These are phyloP conservation scores for Nothophaeocryptopus gaeumannii DNA, from an alignment of 2,329 filamentous ascomycete genomes.

Conservation along the genomic window DNA sequence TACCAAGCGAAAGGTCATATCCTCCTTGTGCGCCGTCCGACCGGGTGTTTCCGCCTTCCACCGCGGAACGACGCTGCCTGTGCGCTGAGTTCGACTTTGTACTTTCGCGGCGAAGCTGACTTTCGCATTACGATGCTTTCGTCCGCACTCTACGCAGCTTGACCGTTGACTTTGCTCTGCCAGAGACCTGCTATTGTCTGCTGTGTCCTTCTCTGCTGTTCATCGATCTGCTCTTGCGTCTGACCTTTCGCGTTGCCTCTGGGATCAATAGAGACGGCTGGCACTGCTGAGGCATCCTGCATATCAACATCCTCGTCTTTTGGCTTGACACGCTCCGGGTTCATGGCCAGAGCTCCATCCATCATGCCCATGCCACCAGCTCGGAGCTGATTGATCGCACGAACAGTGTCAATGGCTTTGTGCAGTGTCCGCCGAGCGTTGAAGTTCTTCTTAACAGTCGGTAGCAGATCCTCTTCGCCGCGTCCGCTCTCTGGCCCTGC, in stretches of 20 bases:
- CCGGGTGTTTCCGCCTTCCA: too few species aligned
- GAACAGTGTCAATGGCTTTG: conserved; percentile 65
- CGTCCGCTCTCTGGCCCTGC: conserved; percentile 53
- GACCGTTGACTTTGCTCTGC: conserved; percentile 32
- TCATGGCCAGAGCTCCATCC: conserved; percentile 58
- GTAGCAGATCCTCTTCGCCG: conserved; percentile 55
- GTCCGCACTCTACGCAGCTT: conserved; percentile 8
- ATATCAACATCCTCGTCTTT: conserved; percentile 33
- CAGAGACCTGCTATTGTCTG: conserved; percentile 59
- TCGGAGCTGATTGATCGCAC: conserved; percentile 65
- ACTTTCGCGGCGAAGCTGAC: too few species aligned
- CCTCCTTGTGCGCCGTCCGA: too few species aligned
- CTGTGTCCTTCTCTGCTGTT: conserved; percentile 59
- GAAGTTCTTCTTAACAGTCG: conserved; percentile 69
- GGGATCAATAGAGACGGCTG: conserved; percentile 51
- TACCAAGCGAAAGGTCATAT: too few species aligned
- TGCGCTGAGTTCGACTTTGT: too few species aligned
- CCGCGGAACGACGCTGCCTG: too few species aligned
- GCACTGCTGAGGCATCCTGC: conserved; percentile 40
- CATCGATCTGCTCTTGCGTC: conserved; percentile 60
- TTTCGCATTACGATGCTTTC: background rate
- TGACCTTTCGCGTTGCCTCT: conserved; percentile 59
- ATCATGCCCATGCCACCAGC: conserved; percentile 59
- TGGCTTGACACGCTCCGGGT: conserved; percentile 44
- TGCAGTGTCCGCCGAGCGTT: conserved; percentile 64